Percentiles rank a stretch among this genome's conserved stretches.
phyloP scores from a whole-genome alignment of 2,329 filamentous ascomycete genomes.

The Neofusicoccum sp. region DNA sequence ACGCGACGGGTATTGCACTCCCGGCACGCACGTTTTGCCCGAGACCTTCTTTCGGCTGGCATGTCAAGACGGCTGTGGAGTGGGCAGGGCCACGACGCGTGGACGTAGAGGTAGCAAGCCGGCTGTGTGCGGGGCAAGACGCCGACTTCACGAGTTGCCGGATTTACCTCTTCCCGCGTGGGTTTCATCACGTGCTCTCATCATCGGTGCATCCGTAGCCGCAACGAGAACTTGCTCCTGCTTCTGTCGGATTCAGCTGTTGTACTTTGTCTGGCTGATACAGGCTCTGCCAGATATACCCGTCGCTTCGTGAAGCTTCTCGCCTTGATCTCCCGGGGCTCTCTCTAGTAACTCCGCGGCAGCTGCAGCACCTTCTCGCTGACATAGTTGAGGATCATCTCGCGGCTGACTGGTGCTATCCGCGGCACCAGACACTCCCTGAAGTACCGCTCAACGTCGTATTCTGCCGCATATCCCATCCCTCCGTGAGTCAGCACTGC shows the following conservation, averaged over 20 bases:
- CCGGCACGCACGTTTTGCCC: conserved; percentile 45
- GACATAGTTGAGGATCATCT: conserved; percentile 76
- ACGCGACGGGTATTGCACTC: conserved; percentile 47
- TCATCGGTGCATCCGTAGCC: too few species aligned
- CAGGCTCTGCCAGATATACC: too few species aligned
- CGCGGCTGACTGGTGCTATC: conserved; percentile 60
- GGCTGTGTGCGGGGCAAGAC: too few species aligned
- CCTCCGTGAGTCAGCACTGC: conserved; percentile 58
- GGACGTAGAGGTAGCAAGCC: too few species aligned
- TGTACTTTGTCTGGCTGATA: too few species aligned
- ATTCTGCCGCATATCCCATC: conserved; percentile 64
- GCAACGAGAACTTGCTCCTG: too few species aligned
- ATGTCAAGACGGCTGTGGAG: neutral
- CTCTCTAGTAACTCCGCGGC: conserved; percentile 63
- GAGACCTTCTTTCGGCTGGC: conserved; percentile 20
- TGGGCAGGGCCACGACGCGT: neutral
- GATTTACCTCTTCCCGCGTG: too few species aligned
- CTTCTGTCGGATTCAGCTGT: too few species aligned
- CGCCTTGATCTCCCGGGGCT: too few species aligned
- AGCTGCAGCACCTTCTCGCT: conserved; percentile 65
- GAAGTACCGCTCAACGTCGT: conserved; percentile 61
- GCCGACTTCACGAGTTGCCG: too few species aligned
- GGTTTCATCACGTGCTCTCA: too few species aligned
- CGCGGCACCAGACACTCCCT: conserved; percentile 59
- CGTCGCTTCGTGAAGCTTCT: too few species aligned